These are phyloP conservation scores for Tilletia caries DNA, from an alignment of 1,284 basidiomycete genomes.

Conservation along the genomic window DNA sequence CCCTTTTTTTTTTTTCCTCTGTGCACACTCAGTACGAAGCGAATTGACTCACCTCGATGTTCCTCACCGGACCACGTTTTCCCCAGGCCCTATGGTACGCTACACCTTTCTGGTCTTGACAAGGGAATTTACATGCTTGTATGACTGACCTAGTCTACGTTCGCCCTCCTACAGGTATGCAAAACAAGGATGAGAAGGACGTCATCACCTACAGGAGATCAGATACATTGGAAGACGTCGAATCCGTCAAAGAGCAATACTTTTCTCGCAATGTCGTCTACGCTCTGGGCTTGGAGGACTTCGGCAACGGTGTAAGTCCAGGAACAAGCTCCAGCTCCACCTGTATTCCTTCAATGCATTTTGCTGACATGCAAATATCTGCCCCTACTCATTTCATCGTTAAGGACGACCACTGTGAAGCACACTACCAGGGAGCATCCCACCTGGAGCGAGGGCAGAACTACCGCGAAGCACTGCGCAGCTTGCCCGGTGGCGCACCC, in stretches of 20 bases:
- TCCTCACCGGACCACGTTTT: not conserved
- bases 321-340: no score
- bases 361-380: not conserved
- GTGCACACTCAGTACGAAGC: no score
- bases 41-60: no score
- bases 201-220: not conserved
- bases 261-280: constrained; percentile 34
- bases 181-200: not conserved
- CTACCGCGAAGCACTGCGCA: constrained; percentile 20
- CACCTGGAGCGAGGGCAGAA: constrained; percentile 42
- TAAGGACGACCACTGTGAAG: constrained; percentile 40
- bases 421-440: constrained; percentile 37
- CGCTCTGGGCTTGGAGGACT: constrained; percentile 32
- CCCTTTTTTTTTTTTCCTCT: no score
- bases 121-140: no score
- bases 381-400: not conserved
- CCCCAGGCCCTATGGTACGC: constrained; percentile 6
- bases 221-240: constrained; percentile 25
- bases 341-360: not conserved
- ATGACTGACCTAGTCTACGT: not conserved
- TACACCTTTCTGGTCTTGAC: not conserved
- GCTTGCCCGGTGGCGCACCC: constrained; percentile 10
- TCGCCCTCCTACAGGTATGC: not conserved
- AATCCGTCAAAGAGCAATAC: constrained; percentile 28
- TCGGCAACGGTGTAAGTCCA: constrained; percentile 27